Conservation (phyloP, 306 rosid genomes). For the Sicyos edulis region DNA sequence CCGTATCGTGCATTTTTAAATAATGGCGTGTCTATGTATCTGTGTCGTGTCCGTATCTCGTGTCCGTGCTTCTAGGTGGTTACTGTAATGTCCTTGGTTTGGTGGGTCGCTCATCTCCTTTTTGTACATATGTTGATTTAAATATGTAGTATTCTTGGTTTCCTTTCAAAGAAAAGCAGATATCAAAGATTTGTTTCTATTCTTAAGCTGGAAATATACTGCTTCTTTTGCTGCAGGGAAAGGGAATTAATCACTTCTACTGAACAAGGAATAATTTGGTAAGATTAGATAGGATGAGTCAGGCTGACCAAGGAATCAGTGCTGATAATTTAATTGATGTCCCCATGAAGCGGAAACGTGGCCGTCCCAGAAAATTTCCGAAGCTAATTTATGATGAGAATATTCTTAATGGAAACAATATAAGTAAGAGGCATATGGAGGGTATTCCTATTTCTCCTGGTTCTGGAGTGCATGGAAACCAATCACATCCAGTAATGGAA, state of each 20-base stretch:
- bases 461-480: constrained; percentile 44
- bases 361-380: constrained; percentile 91
- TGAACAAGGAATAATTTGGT: constrained; percentile 15
- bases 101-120: not conserved
- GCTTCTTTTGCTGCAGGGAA: constrained; percentile 26
- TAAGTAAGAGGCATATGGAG: constrained; percentile 33
- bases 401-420: constrained; percentile 30
- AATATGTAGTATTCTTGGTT: not conserved
- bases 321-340: constrained; percentile 49
- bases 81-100: not conserved
- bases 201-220: constrained; percentile 3
- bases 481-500: constrained; percentile 41
- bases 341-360: constrained; percentile 87
- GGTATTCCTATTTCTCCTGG: constrained; percentile 44
- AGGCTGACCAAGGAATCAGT: constrained; percentile 42
- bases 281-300: constrained; percentile 43
- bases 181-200: not conserved
- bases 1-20: too few relatives aligned
- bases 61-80: too few relatives aligned
- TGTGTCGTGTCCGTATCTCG: too few relatives aligned
- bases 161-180: not conserved
- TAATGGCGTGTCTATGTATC: too few relatives aligned
- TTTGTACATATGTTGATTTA: not conserved
- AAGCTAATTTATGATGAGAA: constrained; percentile 39
- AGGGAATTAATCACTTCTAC: not conserved